Conservation (phyloP, 2,329 filamentous ascomycete genomes). For the Elsinoe ampelina region DNA sequence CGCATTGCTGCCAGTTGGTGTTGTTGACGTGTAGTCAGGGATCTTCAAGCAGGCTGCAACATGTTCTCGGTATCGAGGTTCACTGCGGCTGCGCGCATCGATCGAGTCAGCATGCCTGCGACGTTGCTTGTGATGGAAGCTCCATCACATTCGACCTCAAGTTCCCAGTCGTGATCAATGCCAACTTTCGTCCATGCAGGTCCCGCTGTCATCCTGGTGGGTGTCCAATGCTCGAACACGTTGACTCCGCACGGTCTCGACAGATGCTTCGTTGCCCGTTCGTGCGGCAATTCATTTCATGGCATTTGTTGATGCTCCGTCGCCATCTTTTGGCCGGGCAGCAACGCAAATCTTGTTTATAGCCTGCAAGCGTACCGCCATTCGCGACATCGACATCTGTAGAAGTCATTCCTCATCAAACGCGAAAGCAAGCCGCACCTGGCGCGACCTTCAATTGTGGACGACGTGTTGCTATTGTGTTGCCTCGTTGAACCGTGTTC, state of each 20-base stretch:
- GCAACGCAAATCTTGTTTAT: not conserved
- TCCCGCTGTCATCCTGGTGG: not conserved
- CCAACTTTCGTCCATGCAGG: constrained; percentile 8
- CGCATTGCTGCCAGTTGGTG: not conserved
- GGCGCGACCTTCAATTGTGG: too few relatives aligned
- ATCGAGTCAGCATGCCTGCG: constrained; percentile 2
- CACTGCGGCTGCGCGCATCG: too few relatives aligned
- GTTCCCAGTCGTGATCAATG: not conserved
- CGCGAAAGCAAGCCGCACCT: too few relatives aligned
- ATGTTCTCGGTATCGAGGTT: not conserved
- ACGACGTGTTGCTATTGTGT: too few relatives aligned
- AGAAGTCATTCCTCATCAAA: too few relatives aligned
- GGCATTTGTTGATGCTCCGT: not conserved
- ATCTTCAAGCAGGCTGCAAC: not conserved
- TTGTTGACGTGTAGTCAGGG: not conserved
- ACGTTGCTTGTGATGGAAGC: not conserved
- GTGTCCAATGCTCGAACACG: not conserved
- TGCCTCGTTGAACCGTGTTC: too few relatives aligned
- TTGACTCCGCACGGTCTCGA: not conserved
- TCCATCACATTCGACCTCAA: not conserved
- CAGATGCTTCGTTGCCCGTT: not conserved
- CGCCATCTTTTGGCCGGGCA: not conserved
- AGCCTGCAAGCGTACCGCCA: not conserved
- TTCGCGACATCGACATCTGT: too few relatives aligned
- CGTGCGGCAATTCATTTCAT: not conserved